A percentile compares a stretch with the other conserved stretches of the same genome.
Conservation (phyloP, 73 alveolate species). For the Tetrahymena malaccensis region DNA sequence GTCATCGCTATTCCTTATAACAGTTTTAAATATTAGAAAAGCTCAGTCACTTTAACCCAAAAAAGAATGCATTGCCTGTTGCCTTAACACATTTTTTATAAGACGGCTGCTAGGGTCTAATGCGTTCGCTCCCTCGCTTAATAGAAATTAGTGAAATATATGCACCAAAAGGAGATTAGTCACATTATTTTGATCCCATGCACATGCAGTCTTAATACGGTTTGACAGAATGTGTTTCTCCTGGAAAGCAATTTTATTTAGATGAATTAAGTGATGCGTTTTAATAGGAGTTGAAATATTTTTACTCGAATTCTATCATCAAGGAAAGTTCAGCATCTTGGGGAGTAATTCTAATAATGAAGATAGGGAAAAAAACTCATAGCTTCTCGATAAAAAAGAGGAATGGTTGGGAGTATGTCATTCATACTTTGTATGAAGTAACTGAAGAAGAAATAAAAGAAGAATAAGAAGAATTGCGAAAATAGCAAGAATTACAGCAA, state of each 20-base stretch:
- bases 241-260: neutral
- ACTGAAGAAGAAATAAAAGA: neutral
- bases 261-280: neutral
- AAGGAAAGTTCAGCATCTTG: neutral
- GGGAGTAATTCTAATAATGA: neutral
- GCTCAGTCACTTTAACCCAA: neutral
- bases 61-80: neutral
- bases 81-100: neutral
- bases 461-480: neutral
- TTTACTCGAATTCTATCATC: neutral
- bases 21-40: neutral
- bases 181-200: neutral
- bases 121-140: neutral
- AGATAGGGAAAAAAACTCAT: neutral
- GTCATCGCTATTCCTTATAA: neutral
- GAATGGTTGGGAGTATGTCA: neutral
- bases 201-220: neutral
- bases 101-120: neutral
- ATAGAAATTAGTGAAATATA: neutral
- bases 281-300: neutral
- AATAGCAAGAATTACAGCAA: neutral
- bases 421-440: neutral
- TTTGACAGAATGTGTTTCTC: neutral
- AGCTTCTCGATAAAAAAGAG: neutral
- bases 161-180: neutral